Evolutionary conservation across 2,329 filamentous ascomycete species (phyloP).

Genomic region (Sclerotinia glacialis): DNA sequence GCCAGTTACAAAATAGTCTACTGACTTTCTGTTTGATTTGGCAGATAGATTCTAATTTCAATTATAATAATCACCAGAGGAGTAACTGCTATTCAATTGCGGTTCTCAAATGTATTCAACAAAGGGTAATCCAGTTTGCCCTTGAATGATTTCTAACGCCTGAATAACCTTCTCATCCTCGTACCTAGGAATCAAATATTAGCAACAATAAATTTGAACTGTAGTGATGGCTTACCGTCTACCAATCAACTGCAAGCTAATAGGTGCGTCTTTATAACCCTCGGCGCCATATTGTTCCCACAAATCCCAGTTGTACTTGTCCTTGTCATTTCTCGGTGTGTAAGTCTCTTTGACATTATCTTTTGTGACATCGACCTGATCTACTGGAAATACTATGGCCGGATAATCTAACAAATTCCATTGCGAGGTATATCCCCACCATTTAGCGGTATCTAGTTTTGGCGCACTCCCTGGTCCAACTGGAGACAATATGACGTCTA

Average conservation of each 20-base stretch:
- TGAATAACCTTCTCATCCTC: constrained; percentile 43
- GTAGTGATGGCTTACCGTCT: constrained; percentile 30
- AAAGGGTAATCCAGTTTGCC: constrained; percentile 39
- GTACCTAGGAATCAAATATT: constrained; percentile 31
- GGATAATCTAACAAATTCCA: constrained; percentile 72
- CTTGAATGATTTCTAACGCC: constrained; percentile 39
- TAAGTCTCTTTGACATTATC: constrained; percentile 34
- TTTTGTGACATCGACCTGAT: constrained; percentile 38
- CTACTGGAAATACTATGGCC: constrained; percentile 57
- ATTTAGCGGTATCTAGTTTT: constrained; percentile 49
- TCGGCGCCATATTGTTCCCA: constrained; percentile 41
- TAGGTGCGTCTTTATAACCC: constrained; percentile 43
- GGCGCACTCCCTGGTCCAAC: constrained; percentile 55
- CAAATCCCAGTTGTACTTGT: constrained; percentile 38
- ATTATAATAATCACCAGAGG: too few relatives aligned
- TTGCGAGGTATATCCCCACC: constrained; percentile 63
- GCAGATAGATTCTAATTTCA: background rate
- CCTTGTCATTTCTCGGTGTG: constrained; percentile 38
- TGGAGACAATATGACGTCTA: constrained; percentile 63
- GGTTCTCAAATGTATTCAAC: constrained; percentile 29
- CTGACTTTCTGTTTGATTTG: background rate
- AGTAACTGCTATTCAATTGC: background rate
- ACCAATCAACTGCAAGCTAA: constrained; percentile 44
- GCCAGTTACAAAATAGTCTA: background rate
- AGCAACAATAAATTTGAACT: constrained; percentile 22